Evolutionary conservation across 2,329 filamentous ascomycete genomes (phyloP).

Genomic region (Ambrosiella cleistominuta): DNA sequence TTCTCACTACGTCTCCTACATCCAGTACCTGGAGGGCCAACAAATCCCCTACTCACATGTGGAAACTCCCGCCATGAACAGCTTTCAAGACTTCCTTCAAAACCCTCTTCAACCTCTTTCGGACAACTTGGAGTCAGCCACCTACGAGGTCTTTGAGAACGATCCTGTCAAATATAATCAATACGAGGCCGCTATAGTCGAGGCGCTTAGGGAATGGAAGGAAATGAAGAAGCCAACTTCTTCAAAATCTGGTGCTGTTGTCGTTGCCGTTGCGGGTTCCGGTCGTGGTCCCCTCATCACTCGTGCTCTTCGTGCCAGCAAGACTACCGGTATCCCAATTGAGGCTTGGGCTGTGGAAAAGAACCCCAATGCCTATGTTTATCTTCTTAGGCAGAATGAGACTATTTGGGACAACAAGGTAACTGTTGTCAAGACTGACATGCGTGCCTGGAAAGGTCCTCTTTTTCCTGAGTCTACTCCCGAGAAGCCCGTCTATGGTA

Average conservation of each 20-base stretch:
- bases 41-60: constrained; percentile 45
- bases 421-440: constrained; percentile 85
- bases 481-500: constrained; percentile 33
- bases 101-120: constrained; percentile 86
- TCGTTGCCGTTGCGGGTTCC: constrained; percentile 83
- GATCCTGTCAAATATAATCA: constrained; percentile 96
- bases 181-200: constrained; percentile 71
- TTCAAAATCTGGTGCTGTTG: constrained; percentile 50
- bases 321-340: constrained; percentile 56
- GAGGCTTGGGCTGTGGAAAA: constrained; percentile 91
- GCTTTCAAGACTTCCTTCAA: constrained; percentile 84
- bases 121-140: constrained; percentile 91
- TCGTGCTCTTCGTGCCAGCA: constrained; percentile 64
- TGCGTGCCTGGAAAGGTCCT: constrained; percentile 90
- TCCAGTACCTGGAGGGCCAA: constrained; percentile 67
- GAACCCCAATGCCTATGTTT: constrained; percentile 93
- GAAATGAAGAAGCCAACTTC: constrained; percentile 56
- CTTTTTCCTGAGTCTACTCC: constrained; percentile 27
- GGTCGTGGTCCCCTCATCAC: constrained; percentile 86
- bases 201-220: constrained; percentile 67
- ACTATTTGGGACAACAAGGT: constrained; percentile 65
- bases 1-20: constrained; percentile 51
- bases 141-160: constrained; percentile 96
- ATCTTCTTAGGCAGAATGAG: constrained; percentile 73
- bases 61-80: constrained; percentile 34